Evolutionary conservation across 1,139 yeast species (phyloP), one percentile per base, ranked within the genome.

Genomic region (Candida buenavistaensis): DNA sequence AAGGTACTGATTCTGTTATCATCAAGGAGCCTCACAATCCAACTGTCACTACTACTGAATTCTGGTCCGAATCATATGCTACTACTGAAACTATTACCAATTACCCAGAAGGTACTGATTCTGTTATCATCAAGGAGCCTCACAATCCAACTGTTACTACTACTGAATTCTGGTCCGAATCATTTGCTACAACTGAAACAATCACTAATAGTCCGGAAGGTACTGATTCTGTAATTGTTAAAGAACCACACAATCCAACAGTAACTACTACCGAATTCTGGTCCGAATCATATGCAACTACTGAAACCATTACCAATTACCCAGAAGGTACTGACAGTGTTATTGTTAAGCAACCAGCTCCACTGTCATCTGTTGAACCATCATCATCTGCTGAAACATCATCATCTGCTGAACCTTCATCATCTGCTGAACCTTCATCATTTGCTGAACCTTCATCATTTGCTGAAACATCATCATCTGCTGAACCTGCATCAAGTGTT

Each of bases 91-190:
- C 52, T 17, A 22, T 28, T 5, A 37, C 50, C 6, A 22, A 23
- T 11, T 21, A 43, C 5, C 41, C 39, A 10, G 43, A 37, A 9
- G 46, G 38, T 6, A 50, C 55, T 4, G 46, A 45, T 32, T 43
- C 50, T 13, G 52, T 51, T 3, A 35, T 44, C 23, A 45, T 54
- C 15, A 47, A 45, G 7, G 46, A 44, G 7, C 59, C 59, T 14
- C 35, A 30, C 11, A 32, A 32, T 17, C 38, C 52, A 5, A 45
- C 46, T 1, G 29, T 28, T 3, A 50, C 54, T 6, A 23, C 41
- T 3, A 40, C 50, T 6, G 38, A 43, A 37, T 33, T 46, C 11
- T 38, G 35, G 10, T 14, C 33, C 4, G 35, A 9, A 3, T 30
- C 39, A 2, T 17, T 14, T 20, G 27, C 30, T 13, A 2, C 51